phyloP scores from a whole-genome alignment of 108 stramenopile genomes.

The Schizochytrium sp. region DNA sequence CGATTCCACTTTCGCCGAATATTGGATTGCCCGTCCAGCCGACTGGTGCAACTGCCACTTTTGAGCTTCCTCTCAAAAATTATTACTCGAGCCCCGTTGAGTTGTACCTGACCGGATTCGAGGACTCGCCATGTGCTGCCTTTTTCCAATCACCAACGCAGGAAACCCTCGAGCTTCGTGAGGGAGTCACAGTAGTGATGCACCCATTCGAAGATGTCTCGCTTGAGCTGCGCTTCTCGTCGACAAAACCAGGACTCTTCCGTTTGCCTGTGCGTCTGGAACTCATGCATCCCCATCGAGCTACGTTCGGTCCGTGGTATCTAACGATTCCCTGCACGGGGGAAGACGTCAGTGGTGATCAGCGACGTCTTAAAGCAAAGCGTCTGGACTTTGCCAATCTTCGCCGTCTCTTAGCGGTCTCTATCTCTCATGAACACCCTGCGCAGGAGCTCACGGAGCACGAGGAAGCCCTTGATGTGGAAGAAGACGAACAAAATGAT shows the following conservation, averaged over 20 bases:
- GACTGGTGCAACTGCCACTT: neutral
- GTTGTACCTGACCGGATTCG: neutral
- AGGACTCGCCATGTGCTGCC: neutral
- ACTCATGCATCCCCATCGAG: neutral
- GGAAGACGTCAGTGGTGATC: neutral
- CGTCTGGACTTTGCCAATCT: neutral
- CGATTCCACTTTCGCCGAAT: neutral
- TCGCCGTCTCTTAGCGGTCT: neutral
- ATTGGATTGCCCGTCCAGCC: neutral
- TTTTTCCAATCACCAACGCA: neutral
- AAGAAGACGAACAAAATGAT: neutral
- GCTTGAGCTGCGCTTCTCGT: neutral
- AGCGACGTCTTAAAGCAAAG: neutral
- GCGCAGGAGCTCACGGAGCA: neutral
- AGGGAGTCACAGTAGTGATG: neutral
- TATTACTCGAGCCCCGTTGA: neutral
- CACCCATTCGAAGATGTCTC: neutral
- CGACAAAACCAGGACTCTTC: neutral
- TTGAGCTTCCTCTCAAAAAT: neutral
- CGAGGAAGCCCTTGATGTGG: neutral
- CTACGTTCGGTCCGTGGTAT: neutral
- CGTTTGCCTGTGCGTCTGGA: neutral
- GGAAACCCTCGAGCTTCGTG: neutral
- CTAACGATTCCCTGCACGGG: neutral
- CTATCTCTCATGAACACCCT: neutral